A percentile compares a stretch with the other conserved stretches of the same genome.
Conservation (phyloP, 2,329 filamentous ascomycete genomes). For the Ceratocystis alfenasii region DNA sequence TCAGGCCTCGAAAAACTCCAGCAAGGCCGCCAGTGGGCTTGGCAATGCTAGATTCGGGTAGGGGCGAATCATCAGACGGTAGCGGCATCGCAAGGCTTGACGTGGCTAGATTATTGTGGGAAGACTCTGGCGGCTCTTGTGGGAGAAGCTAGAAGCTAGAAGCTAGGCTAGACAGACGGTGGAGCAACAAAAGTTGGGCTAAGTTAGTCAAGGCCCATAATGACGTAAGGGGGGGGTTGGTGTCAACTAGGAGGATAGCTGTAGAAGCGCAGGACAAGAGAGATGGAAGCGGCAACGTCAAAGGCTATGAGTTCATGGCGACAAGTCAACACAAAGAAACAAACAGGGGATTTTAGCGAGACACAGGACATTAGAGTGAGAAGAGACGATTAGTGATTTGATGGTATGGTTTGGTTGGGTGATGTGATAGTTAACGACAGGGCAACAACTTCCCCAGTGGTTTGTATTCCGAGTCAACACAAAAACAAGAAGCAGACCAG, state of each 20-base stretch:
- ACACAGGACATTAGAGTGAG: background rate
- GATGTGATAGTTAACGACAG: no score
- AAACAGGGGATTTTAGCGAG: background rate
- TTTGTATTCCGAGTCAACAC: no score
- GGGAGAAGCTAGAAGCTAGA: slow-evolving; percentile 31
- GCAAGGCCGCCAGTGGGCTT: slow-evolving; percentile 41
- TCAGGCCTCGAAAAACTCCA: slow-evolving; percentile 52
- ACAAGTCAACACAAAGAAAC: background rate
- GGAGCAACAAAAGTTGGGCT: slow-evolving; percentile 32
- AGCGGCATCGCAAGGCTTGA: slow-evolving; percentile 42
- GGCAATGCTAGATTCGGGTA: slow-evolving; percentile 41
- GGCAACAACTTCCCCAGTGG: no score
- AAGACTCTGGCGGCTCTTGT: slow-evolving; percentile 27
- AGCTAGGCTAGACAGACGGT: slow-evolving; percentile 30
- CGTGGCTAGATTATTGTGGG: slow-evolving; percentile 21
- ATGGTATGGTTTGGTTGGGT: no score
- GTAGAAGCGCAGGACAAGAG: background rate
- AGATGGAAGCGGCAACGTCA: background rate
- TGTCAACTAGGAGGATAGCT: background rate
- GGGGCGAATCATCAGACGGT: slow-evolving; percentile 44
- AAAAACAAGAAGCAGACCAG: no score
- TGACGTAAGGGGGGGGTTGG: slow-evolving; percentile 17
- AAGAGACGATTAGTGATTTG: background rate
- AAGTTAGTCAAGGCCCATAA: slow-evolving; percentile 20
- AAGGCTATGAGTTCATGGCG: background rate